These are phyloP conservation scores for Diaporthe sp. DNA, from an alignment of 2,329 filamentous ascomycete genomes.

Conservation along the genomic window DNA sequence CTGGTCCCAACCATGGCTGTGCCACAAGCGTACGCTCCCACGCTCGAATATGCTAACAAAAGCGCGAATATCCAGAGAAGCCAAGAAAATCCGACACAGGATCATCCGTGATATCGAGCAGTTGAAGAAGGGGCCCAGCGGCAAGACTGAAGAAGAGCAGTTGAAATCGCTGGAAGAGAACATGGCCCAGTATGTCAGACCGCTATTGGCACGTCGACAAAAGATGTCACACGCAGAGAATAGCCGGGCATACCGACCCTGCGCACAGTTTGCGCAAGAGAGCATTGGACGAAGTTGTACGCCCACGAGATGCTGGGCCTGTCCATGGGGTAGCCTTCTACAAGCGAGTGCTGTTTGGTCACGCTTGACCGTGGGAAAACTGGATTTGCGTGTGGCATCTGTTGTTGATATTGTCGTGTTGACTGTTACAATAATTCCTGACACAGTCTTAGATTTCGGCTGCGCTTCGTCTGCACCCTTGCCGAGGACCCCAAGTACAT, in stretches of 20 bases:
- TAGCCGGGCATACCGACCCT: background rate
- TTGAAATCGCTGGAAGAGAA: constrained; percentile 45
- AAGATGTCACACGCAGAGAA: constrained; percentile 2
- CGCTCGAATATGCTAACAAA: constrained; percentile 11
- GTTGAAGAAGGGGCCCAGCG: constrained; percentile 44
- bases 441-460: constrained; percentile 55
- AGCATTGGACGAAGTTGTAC: no score
- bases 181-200: constrained; percentile 44
- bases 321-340: background rate
- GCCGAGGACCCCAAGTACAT: constrained; percentile 75
- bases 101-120: constrained; percentile 38
- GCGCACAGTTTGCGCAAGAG: background rate
- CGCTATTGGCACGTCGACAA: background rate
- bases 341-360: constrained; percentile 7
- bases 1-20: background rate
- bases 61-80: constrained; percentile 31
- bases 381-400: background rate
- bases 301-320: background rate
- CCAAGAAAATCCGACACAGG: constrained; percentile 42
- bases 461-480: constrained; percentile 77
- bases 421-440: constrained; percentile 10
- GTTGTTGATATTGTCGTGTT: background rate
- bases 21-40: background rate
- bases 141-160: constrained; percentile 36
- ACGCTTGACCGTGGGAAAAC: background rate